phyloP scores from a whole-genome alignment of 2,329 filamentous ascomycete genomes.

The Aspergillus luchuensis region DNA sequence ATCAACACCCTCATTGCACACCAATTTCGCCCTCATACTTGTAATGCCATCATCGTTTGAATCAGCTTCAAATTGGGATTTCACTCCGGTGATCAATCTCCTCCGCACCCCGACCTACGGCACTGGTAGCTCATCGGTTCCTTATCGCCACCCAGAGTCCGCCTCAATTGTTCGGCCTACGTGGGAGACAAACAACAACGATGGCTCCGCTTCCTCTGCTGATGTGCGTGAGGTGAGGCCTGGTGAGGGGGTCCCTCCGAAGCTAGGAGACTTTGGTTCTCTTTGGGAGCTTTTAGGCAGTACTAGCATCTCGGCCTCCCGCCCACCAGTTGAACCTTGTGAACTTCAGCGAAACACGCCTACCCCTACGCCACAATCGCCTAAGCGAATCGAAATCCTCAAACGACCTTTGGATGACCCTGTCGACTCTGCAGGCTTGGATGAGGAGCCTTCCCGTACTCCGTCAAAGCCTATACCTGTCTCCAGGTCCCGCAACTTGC shows the following conservation, averaged over 20 bases:
- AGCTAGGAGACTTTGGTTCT: slow-evolving; percentile 48
- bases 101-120: slow-evolving; percentile 38
- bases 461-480: slow-evolving; percentile 12
- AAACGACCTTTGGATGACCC: slow-evolving; percentile 18
- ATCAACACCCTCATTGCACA: background rate
- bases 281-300: slow-evolving; percentile 45
- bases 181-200: slow-evolving; percentile 13
- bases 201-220: slow-evolving; percentile 1
- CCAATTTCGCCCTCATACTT: background rate
- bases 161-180: slow-evolving; percentile 8
- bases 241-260: slow-evolving; percentile 18
- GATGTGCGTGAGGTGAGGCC: background rate
- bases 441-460: slow-evolving; percentile 1
- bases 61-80: slow-evolving; percentile 46
- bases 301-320: slow-evolving; percentile 14
- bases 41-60: slow-evolving; percentile 35
- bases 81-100: slow-evolving; percentile 48
- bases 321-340: slow-evolving; percentile 7
- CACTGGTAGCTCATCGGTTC: slow-evolving; percentile 14
- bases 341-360: background rate
- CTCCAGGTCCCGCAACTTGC: slow-evolving; percentile 7
- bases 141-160: slow-evolving; percentile 17
- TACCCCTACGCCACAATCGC: slow-evolving; percentile 7
- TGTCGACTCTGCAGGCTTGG: background rate
- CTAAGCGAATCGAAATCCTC: slow-evolving; percentile 22